Evolutionary conservation across 179 eudicot genomes (phyloP).

Genomic region (Actinidia chinensis): DNA sequence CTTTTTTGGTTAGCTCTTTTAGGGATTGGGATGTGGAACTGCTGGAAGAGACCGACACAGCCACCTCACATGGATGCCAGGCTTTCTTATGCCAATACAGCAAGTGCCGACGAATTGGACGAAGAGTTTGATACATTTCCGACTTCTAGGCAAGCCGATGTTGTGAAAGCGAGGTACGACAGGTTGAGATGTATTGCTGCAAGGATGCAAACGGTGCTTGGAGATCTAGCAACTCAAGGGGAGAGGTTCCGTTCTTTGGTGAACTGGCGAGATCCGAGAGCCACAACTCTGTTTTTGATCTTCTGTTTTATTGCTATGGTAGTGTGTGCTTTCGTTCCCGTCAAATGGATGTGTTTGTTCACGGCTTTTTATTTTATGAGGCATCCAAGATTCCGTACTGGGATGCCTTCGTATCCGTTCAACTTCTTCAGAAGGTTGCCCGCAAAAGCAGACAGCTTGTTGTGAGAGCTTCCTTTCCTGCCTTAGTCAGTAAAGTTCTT

Average conservation of each 20-base stretch:
- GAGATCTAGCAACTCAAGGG: constrained; percentile 55
- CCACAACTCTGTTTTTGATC: constrained; percentile 40
- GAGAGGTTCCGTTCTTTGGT: constrained; percentile 49
- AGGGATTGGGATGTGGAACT: constrained; percentile 41
- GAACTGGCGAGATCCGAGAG: constrained; percentile 54
- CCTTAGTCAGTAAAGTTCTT: no score
- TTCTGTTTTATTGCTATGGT: constrained; percentile 44
- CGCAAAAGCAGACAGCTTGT: constrained; percentile 51
- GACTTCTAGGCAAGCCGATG: constrained; percentile 35
- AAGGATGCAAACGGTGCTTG: constrained; percentile 48
- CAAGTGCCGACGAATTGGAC: constrained; percentile 47
- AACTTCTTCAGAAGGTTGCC: constrained; percentile 56
- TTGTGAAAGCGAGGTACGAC: constrained; percentile 47
- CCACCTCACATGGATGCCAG: constrained; percentile 61
- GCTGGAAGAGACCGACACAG: constrained; percentile 47
- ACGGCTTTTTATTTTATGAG: constrained; percentile 36
- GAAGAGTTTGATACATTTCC: constrained; percentile 60
- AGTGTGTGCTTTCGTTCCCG: constrained; percentile 37
- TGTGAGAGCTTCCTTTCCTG: constrained; percentile 20
- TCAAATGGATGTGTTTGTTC: constrained; percentile 31
- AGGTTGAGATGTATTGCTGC: constrained; percentile 51
- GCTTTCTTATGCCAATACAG: constrained; percentile 45
- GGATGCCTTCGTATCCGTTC: constrained; percentile 46
- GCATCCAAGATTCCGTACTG: constrained; percentile 49
- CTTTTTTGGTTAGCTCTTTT: constrained; percentile 40